These are phyloP conservation scores for Magnusiomyces ingens DNA, from an alignment of 1,139 yeast genomes.

Conservation along the genomic window DNA sequence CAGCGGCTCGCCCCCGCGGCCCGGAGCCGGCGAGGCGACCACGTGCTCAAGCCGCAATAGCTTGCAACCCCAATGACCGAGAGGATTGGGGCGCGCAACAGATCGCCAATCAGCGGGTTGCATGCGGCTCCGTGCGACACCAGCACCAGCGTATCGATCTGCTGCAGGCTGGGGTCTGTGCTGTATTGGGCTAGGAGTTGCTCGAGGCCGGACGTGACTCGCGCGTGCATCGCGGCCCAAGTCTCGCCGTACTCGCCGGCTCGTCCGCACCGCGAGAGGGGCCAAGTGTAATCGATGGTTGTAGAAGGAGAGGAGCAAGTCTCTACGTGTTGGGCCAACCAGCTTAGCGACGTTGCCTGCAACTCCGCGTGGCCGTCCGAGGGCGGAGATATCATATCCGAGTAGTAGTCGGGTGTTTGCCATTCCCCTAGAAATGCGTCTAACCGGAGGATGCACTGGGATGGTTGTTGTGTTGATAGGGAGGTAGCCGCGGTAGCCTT, in stretches of 20 bases:
- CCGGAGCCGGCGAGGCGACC: too few relatives aligned
- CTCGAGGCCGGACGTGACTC: conserved; percentile 30
- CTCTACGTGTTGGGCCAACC: conserved; percentile 18
- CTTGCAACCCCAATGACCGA: conserved; percentile 31
- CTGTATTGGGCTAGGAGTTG: conserved; percentile 24
- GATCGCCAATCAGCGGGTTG: conserved; percentile 33
- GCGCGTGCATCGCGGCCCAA: conserved; percentile 34
- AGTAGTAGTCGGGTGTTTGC: conserved; percentile 36
- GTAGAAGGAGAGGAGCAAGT: neutral
- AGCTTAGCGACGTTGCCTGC: conserved; percentile 23
- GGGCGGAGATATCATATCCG: conserved; percentile 33
- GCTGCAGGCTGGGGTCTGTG: neutral
- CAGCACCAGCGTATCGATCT: conserved; percentile 23
- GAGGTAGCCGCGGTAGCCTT: neutral
- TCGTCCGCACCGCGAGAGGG: conserved; percentile 27
- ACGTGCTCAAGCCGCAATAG: conserved; percentile 12
- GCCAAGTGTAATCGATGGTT: conserved; percentile 26
- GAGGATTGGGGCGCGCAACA: conserved; percentile 31
- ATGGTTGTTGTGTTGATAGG: neutral
- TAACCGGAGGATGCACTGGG: conserved; percentile 23
- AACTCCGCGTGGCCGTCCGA: conserved; percentile 30
- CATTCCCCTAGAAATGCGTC: conserved; percentile 37
- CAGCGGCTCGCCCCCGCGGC: too few relatives aligned
- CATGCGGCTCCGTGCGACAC: conserved; percentile 40
- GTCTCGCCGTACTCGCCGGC: conserved; percentile 36